These are phyloP conservation scores for Chrysanthemum makinoi DNA, from an alignment of 129 eudicot genomes.

Conservation along the genomic window DNA sequence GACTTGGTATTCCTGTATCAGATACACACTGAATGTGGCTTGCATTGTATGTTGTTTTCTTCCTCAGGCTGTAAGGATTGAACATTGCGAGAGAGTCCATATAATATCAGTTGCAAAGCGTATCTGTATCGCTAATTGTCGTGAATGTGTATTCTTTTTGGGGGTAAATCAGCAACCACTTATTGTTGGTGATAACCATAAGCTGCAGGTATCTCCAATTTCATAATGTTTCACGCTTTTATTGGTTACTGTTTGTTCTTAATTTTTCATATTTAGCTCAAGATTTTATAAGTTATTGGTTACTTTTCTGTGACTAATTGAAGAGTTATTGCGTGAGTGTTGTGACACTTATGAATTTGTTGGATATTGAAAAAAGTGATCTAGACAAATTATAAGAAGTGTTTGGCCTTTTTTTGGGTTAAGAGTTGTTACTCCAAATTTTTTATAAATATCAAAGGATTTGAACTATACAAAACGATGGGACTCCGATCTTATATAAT, in stretches of 20 bases:
- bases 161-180: conserved; percentile 97
- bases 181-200: conserved; percentile 98
- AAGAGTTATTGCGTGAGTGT: no score
- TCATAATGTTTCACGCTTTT: background rate
- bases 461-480: no score
- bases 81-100: conserved; percentile 98
- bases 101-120: conserved; percentile 79
- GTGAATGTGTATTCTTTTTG: conserved; percentile 89
- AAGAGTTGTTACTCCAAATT: no score
- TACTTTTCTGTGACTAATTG: no score
- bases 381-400: no score
- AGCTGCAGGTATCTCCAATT: conserved; percentile 59
- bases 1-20: conserved; percentile 7
- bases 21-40: background rate
- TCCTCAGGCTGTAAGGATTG: conserved; percentile 37
- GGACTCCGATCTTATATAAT: no score
- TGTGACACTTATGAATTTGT: no score
- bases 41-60: conserved; percentile 15
- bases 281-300: no score
- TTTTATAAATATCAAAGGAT: no score
- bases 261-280: no score
- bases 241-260: background rate
- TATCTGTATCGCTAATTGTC: conserved; percentile 93
- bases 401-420: no score
- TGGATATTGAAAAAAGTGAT: no score